A percentile compares a stretch with the other conserved stretches of the same genome.
Evolutionary conservation across 2,329 filamentous ascomycete genomes (phyloP).

Genomic region (Colletotrichum brevisporum): DNA sequence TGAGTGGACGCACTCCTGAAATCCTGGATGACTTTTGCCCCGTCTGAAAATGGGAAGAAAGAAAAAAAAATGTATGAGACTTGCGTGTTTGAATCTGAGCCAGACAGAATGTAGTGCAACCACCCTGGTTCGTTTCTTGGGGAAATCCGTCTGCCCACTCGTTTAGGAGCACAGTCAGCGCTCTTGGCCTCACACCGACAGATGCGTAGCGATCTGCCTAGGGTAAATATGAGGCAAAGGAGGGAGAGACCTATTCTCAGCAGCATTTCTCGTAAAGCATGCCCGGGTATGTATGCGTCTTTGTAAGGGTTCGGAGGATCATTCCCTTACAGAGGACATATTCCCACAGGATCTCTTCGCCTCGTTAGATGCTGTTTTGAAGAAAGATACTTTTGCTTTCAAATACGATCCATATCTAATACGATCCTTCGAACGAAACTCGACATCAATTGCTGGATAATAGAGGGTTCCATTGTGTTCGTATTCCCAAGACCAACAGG

Average conservation of each 20-base stretch:
- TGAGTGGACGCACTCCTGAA: slow-evolving; percentile 86
- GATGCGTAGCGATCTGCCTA: slow-evolving; percentile 1
- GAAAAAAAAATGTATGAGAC: slow-evolving; percentile 18
- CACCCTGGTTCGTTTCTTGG: slow-evolving; percentile 10
- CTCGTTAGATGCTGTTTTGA: too few relatives aligned
- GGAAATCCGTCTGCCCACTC: slow-evolving; percentile 15
- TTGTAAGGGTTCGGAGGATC: too few relatives aligned
- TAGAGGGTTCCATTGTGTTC: slow-evolving; percentile 2
- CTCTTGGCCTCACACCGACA: slow-evolving; percentile 13
- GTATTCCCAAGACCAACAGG: slow-evolving; percentile 29
- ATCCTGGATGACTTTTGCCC: background rate
- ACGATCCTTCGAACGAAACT: too few relatives aligned
- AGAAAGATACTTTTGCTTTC: too few relatives aligned
- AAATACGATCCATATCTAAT: too few relatives aligned
- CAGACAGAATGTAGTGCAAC: slow-evolving; percentile 30
- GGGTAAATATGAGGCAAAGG: background rate
- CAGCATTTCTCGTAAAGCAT: slow-evolving; percentile 15
- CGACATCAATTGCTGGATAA: too few relatives aligned
- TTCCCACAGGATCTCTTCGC: too few relatives aligned
- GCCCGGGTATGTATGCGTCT: background rate
- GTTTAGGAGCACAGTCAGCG: slow-evolving; percentile 34
- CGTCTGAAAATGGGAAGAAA: background rate
- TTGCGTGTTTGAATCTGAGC: slow-evolving; percentile 17
- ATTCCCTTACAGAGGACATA: too few relatives aligned
- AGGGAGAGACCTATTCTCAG: slow-evolving; percentile 16